Conservation (phyloP, 1,139 yeast species). For the Hemisphaericaspora lyxosophila region DNA sequence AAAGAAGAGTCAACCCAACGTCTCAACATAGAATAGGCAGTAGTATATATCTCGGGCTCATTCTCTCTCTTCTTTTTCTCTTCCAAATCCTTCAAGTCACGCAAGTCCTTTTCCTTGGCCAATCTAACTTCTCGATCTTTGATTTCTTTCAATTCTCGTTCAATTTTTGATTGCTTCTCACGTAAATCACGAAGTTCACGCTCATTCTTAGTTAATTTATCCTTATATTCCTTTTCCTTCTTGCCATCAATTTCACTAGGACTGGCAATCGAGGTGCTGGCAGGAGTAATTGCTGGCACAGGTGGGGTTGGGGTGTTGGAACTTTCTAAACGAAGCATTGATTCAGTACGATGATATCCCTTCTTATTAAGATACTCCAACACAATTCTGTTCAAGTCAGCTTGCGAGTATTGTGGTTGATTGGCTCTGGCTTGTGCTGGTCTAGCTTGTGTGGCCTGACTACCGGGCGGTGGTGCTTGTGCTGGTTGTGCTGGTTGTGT, state of each 20-base stretch:
- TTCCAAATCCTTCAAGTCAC: conserved; percentile 41
- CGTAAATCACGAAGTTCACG: conserved; percentile 44
- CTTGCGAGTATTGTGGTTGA: conserved; percentile 54
- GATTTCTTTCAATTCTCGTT: conserved; percentile 40
- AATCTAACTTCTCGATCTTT: conserved; percentile 42
- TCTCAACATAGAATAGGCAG: conserved; percentile 77
- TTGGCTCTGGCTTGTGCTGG: conserved; percentile 15
- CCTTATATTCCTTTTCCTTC: conserved; percentile 30
- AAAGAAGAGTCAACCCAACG: conserved; percentile 91
- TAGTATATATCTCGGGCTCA: conserved; percentile 69
- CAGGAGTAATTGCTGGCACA: conserved; percentile 50
- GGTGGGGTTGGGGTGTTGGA: conserved; percentile 64
- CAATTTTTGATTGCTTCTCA: conserved; percentile 35
- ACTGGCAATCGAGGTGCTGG: conserved; percentile 40
- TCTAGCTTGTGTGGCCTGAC: too few species aligned
- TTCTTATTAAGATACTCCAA: conserved; percentile 88
- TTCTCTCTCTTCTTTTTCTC: conserved; percentile 41
- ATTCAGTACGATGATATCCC: conserved; percentile 93
- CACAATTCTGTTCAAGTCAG: conserved; percentile 86
- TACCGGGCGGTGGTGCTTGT: too few species aligned
- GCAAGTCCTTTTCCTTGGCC: conserved; percentile 43
- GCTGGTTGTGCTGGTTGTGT: conserved; percentile 7
- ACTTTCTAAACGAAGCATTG: conserved; percentile 87
- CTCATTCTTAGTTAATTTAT: conserved; percentile 29
- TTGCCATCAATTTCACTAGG: conserved; percentile 32